These are phyloP conservation scores for Lasiosphaeria hispida DNA, from an alignment of 495 filamentous ascomycete genomes.

Conservation along the genomic window DNA sequence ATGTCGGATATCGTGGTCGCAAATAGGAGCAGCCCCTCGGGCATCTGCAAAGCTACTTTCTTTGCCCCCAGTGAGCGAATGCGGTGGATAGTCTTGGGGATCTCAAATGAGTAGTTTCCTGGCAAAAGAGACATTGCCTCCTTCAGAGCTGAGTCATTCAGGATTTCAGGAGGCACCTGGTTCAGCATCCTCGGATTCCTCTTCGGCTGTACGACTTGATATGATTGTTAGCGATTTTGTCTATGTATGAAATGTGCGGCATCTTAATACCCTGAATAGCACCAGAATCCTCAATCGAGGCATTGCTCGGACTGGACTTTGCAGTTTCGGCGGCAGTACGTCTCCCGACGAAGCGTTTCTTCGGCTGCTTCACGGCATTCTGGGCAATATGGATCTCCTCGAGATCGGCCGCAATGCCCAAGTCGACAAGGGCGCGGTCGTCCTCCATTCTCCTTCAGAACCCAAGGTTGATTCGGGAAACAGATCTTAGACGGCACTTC, in stretches of 20 bases:
- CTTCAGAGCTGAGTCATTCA: constrained; percentile 83
- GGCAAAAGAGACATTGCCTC: constrained; percentile 85
- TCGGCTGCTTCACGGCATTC: constrained; percentile 54
- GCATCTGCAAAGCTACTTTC: constrained; percentile 89
- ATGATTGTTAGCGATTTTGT: constrained; percentile 14
- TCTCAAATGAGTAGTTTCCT: constrained; percentile 94
- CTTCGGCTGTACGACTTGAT: constrained; percentile 57
- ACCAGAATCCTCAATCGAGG: constrained; percentile 61
- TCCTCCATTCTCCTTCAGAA: constrained; percentile 49
- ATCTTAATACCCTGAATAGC: constrained; percentile 55
- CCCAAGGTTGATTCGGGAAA: no score
- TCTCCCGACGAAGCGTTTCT: constrained; percentile 77
- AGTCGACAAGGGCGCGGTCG: constrained; percentile 48
- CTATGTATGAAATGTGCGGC: not conserved
- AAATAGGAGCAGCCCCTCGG: constrained; percentile 91
- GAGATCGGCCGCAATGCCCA: constrained; percentile 55
- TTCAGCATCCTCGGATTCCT: constrained; percentile 75
- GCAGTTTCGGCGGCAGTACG: constrained; percentile 52
- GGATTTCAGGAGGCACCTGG: constrained; percentile 83
- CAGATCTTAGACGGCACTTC: no score
- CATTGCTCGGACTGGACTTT: constrained; percentile 45
- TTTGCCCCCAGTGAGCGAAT: constrained; percentile 75
- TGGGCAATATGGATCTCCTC: constrained; percentile 44
- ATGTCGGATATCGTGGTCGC: constrained; percentile 98
- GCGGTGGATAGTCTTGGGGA: constrained; percentile 95